A percentile compares a stretch with the other conserved stretches of the same genome.
phyloP scores from a whole-genome alignment of 2,329 filamentous ascomycete species.

The Penicillium sp. region DNA sequence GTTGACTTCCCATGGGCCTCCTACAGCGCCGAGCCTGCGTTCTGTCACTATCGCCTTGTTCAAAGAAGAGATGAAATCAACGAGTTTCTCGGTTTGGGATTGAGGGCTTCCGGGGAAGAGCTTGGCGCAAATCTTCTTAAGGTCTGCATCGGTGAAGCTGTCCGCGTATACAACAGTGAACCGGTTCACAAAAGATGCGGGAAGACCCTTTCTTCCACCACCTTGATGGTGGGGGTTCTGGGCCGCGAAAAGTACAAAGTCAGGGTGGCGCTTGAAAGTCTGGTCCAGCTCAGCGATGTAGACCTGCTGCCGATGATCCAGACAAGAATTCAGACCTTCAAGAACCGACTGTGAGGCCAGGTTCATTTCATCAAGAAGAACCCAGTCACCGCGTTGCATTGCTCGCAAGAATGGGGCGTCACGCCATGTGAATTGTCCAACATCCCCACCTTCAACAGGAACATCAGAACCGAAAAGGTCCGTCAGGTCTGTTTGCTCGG shows the following conservation, averaged over 20 bases:
- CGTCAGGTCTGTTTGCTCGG: slow-evolving; percentile 95
- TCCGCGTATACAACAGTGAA: slow-evolving; percentile 98
- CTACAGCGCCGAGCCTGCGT: slow-evolving; percentile 49
- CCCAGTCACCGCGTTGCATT: slow-evolving; percentile 96
- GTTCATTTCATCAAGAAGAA: slow-evolving; percentile 97
- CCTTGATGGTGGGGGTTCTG: slow-evolving; percentile 98
- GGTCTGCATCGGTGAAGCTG: slow-evolving; percentile 72
- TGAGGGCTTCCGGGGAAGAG: slow-evolving; percentile 62
- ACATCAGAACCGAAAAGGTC: slow-evolving; percentile 96
- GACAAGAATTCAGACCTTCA: slow-evolving; percentile 90
- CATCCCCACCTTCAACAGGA: slow-evolving; percentile 83
- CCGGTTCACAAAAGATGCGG: slow-evolving; percentile 93
- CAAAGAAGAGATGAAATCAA: slow-evolving; percentile 73
- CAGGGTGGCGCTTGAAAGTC: slow-evolving; percentile 79
- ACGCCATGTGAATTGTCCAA: slow-evolving; percentile 89
- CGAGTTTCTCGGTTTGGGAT: slow-evolving; percentile 59
- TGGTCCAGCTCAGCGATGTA: slow-evolving; percentile 94
- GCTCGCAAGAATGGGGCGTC: slow-evolving; percentile 92
- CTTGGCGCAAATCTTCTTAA: slow-evolving; percentile 72
- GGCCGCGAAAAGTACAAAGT: slow-evolving; percentile 92
- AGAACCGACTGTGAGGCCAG: slow-evolving; percentile 93
- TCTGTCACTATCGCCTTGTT: slow-evolving; percentile 62
- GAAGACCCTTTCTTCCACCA: slow-evolving; percentile 87
- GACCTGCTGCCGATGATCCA: slow-evolving; percentile 92
- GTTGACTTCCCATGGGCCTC: slow-evolving; percentile 93